Conservation (phyloP, 169 alveolate genomes). For the Plasmodium knowlesi region DNA sequence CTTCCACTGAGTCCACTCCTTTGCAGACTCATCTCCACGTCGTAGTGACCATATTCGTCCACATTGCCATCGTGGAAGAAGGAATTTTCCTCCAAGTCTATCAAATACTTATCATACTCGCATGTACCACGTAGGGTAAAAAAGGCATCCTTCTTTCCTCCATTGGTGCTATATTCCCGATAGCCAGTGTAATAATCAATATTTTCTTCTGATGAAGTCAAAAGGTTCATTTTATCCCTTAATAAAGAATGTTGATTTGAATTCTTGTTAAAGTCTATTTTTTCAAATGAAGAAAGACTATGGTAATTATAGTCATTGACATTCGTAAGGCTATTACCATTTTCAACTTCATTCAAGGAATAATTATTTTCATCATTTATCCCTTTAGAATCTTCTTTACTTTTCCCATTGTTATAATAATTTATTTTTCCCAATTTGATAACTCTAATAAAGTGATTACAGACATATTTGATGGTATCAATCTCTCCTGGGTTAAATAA, state of each 20-base stretch:
- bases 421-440: slow-evolving; percentile 18
- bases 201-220: slow-evolving; percentile 62
- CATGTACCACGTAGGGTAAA: slow-evolving; percentile 22
- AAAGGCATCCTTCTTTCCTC: slow-evolving; percentile 24
- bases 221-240: slow-evolving; percentile 42
- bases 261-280: slow-evolving; percentile 26
- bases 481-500: slow-evolving; percentile 67
- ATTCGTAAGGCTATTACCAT: neutral
- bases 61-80: slow-evolving; percentile 30
- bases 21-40: slow-evolving; percentile 15
- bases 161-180: neutral
- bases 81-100: slow-evolving; percentile 36
- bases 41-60: slow-evolving; percentile 62
- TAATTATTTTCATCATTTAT: slow-evolving; percentile 17
- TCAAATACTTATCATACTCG: slow-evolving; percentile 58
- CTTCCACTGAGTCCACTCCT: slow-evolving; percentile 45
- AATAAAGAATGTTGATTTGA: slow-evolving; percentile 15
- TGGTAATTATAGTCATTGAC: slow-evolving; percentile 11
- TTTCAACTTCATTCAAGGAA: neutral
- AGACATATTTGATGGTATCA: slow-evolving; percentile 50
- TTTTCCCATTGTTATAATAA: neutral
- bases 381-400: slow-evolving; percentile 12
- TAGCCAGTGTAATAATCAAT: slow-evolving; percentile 11
- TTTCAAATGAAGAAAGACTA: slow-evolving; percentile 9
- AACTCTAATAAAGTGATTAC: slow-evolving; percentile 57